Evolutionary conservation across 805 yeast species (phyloP).

Genomic region (Candida sanyiensis): DNA sequence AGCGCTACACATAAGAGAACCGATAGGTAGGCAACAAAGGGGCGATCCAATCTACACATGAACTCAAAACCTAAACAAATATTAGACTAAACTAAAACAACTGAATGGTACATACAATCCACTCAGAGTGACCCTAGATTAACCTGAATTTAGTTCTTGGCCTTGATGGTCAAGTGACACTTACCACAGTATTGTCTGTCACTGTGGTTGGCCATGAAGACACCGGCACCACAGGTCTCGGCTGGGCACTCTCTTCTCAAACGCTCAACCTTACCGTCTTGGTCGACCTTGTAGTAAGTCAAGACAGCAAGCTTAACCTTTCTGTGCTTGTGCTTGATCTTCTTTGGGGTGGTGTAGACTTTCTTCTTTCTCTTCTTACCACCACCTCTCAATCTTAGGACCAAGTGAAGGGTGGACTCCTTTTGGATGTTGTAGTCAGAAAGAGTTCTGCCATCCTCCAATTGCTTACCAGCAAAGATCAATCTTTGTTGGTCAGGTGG

Average conservation of each 20-base stretch:
- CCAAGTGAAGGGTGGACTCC: slow-evolving; percentile 95
- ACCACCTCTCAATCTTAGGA: slow-evolving; percentile 97
- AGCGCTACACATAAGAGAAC: no score
- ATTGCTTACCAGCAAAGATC: slow-evolving; percentile 96
- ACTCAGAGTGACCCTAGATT: slow-evolving; percentile 2
- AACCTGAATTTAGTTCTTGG: slow-evolving; percentile 29
- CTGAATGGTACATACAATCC: neutral
- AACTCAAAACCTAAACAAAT: neutral
- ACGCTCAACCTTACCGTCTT: slow-evolving; percentile 97
- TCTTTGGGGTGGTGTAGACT: slow-evolving; percentile 99
- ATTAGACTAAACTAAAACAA: slow-evolving; percentile 2
- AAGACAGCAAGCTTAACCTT: slow-evolving; percentile 98
- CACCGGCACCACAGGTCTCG: slow-evolving; percentile 95
- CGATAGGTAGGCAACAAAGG: no score
- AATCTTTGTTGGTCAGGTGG: slow-evolving; percentile 98
- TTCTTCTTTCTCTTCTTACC: slow-evolving; percentile 99
- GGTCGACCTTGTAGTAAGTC: slow-evolving; percentile 98
- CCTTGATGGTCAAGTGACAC: slow-evolving; percentile 91
- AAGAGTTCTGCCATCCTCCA: slow-evolving; percentile 93
- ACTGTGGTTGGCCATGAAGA: slow-evolving; percentile 98
- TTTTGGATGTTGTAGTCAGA: slow-evolving; percentile 98
- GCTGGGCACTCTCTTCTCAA: slow-evolving; percentile 97
- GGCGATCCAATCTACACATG: neutral
- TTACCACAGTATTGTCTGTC: slow-evolving; percentile 99
- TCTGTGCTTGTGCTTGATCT: slow-evolving; percentile 99